Conservation (phyloP, 371 early-diverging fungal species). For the Umbelopsis sp. region DNA sequence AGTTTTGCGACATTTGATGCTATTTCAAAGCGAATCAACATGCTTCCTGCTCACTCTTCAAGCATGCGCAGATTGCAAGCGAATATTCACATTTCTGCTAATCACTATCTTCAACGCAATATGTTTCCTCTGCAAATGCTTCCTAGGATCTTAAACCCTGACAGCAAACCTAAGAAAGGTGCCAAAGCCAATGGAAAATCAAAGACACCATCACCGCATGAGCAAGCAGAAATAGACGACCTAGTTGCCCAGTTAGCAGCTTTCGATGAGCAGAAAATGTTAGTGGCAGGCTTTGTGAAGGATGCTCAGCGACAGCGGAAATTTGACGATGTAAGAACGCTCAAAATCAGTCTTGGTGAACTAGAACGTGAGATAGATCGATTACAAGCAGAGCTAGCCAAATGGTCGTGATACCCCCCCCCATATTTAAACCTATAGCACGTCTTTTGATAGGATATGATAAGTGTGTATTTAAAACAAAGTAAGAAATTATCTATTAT, state of each 20-base stretch:
- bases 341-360: slow-evolving; percentile 75
- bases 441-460: too few species aligned
- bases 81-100: slow-evolving; percentile 72
- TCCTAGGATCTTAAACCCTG: slow-evolving; percentile 63
- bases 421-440: not conserved
- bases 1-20: slow-evolving; percentile 68
- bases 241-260: slow-evolving; percentile 63
- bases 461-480: too few species aligned
- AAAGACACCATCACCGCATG: not conserved
- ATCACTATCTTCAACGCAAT: slow-evolving; percentile 80
- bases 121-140: slow-evolving; percentile 89
- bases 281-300: slow-evolving; percentile 70
- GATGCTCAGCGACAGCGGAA: slow-evolving; percentile 78
- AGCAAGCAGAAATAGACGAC: slow-evolving; percentile 32
- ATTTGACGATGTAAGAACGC: slow-evolving; percentile 81
- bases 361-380: slow-evolving; percentile 69
- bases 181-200: slow-evolving; percentile 17
- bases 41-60: slow-evolving; percentile 50
- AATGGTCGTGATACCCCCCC: not conserved
- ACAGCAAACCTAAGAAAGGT: slow-evolving; percentile 19
- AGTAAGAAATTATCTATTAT: not conserved
- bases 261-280: slow-evolving; percentile 69
- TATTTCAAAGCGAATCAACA: slow-evolving; percentile 61
- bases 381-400: slow-evolving; percentile 24
- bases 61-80: slow-evolving; percentile 65